A percentile compares a stretch with the other conserved stretches of the same genome.
Evolutionary conservation across 2,329 filamentous ascomycete species (phyloP).

Genomic region (Penicillium sp.): DNA sequence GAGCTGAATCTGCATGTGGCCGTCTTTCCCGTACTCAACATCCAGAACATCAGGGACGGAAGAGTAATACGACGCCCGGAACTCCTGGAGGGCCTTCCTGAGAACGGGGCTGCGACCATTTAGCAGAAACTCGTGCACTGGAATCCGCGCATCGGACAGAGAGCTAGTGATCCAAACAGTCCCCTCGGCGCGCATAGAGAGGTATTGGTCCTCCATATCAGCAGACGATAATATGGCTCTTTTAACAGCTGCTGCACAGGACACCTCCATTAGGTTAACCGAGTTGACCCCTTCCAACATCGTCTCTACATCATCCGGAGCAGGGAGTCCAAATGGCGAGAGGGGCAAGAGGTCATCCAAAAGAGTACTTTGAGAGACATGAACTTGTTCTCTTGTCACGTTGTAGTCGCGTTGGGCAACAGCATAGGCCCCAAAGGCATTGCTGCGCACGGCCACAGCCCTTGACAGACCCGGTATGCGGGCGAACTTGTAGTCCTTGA

Average conservation of each 20-base stretch:
- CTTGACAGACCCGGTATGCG: constrained; percentile 85
- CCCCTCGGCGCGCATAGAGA: constrained; percentile 27
- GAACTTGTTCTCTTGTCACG: constrained; percentile 71
- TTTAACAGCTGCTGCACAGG: constrained; percentile 33
- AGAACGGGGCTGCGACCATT: constrained; percentile 70
- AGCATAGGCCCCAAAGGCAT: constrained; percentile 84
- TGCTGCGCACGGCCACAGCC: constrained; percentile 80
- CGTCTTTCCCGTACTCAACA: constrained; percentile 54
- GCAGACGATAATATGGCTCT: constrained; percentile 44
- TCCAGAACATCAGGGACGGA: constrained; percentile 61
- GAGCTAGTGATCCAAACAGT: constrained; percentile 53
- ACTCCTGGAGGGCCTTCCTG: constrained; percentile 60
- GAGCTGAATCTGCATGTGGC: constrained; percentile 63
- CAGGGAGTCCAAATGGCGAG: constrained; percentile 65
- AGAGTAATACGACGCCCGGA: constrained; percentile 55
- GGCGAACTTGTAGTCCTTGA: constrained; percentile 93
- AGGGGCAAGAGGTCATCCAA: constrained; percentile 73
- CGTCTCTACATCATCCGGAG: constrained; percentile 37
- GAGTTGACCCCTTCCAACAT: constrained; percentile 31
- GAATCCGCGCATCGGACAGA: constrained; percentile 68
- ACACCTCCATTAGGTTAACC: constrained; percentile 32
- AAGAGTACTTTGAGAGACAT: constrained; percentile 64
- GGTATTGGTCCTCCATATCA: constrained; percentile 46
- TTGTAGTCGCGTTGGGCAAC: constrained; percentile 82
- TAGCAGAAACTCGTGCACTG: constrained; percentile 79